A percentile compares a stretch with the other conserved stretches of the same genome.
Conservation (phyloP, 805 yeast genomes). For the Pichia thaimueangensis region DNA sequence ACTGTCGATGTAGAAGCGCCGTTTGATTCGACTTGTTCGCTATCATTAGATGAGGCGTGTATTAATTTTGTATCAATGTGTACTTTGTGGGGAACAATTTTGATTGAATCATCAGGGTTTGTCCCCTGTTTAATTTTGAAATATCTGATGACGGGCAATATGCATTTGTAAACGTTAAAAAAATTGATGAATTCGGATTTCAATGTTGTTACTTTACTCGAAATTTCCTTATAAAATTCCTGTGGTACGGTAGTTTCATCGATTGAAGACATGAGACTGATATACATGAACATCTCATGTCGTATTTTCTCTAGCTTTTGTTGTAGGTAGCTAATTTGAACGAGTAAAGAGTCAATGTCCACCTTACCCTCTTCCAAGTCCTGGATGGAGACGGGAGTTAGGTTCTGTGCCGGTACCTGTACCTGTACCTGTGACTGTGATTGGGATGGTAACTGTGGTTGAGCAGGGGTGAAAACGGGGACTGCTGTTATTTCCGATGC, state of each 20-base stretch:
- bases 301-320: constrained; percentile 29
- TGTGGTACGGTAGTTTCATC: constrained; percentile 39
- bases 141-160: constrained; percentile 44
- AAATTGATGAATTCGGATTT: constrained; percentile 36
- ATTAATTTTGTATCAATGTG: constrained; percentile 9
- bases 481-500: too few species aligned
- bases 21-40: too few species aligned
- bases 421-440: too few species aligned
- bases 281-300: constrained; percentile 34
- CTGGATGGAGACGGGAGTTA: constrained; percentile 26
- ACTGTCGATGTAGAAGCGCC: background rate
- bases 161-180: constrained; percentile 37
- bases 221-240: constrained; percentile 33
- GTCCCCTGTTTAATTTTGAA: constrained; percentile 46
- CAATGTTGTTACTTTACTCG: constrained; percentile 31
- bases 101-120: constrained; percentile 41
- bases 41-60: too few species aligned
- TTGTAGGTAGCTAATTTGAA: constrained; percentile 32
- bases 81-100: constrained; percentile 21
- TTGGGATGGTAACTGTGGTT: too few species aligned
- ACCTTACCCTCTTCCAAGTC: constrained; percentile 37
- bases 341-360: constrained; percentile 29
- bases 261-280: constrained; percentile 34
- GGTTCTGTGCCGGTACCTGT: too few species aligned
- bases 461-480: too few species aligned